Base-by-base conservation (phyloP, 2,329 filamentous ascomycete species). In the Colletotrichum sp. region DNA sequence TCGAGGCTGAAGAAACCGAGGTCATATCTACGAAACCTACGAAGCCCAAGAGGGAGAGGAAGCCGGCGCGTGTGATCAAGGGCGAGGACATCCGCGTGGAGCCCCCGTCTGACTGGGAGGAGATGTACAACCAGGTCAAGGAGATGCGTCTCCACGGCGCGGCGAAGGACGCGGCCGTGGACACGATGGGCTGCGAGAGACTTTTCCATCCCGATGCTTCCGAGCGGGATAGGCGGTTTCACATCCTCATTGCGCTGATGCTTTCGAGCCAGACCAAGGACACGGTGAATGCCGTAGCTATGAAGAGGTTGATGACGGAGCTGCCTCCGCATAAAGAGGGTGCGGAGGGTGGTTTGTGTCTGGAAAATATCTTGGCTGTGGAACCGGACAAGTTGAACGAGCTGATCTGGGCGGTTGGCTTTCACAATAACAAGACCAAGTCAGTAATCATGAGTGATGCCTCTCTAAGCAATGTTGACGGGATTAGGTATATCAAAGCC, bases 101-200 rank as follows among this genome's bases (percentile, higher is more conserved):
- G n/a, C 91, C 95, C 2, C 96, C 96, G 0, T 89, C 92, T 1
- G 92, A 96, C 82, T 98, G 97, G 97, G 92, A 95, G 77, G 90
- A 92, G 72, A 92, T 98, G 73, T 99, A 98, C 85, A 85, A 89
- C 38, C 86, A 91, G 1, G 94, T 97, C 59, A 93, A 93, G 80
- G 90, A 91, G 80, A 98, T 98, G 96, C 93, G 92, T 3, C 83
- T 84, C 6, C 82, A 85, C 0, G 89, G 88, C 4, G 81, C 85
- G 85, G 85, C 94, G 82, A 82, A 90, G 87, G 84, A 94, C 90
- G 97, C 97, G 1, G 94, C 96, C 1, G 97, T 99, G 13, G 97
- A 99, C 83, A 98, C 96, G 0, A 98, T 98, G 96, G 97, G 97
- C 13, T 99, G 97, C 84, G 96, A 96, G 84, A 90, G 91, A 9